Percentiles rank a stretch among this genome's conserved stretches.
Conservation (phyloP, 495 filamentous ascomycete genomes). For the Podospora anserina region DNA sequence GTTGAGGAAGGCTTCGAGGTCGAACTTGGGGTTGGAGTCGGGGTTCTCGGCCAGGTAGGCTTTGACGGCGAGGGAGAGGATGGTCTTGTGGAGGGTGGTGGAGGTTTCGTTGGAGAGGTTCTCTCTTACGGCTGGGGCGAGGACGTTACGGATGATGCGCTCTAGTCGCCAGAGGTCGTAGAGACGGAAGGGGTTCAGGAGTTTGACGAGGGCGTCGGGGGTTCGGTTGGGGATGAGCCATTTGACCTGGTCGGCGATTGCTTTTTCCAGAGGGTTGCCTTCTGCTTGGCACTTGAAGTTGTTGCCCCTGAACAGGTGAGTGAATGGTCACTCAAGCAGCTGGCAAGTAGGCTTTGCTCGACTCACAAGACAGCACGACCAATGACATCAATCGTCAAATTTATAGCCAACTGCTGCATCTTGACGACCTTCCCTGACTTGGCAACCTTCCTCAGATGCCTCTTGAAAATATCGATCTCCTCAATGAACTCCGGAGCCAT, state of each 20-base stretch:
- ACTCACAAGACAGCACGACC: neutral
- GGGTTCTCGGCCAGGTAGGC: slow-evolving; percentile 22
- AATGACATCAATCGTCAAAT: slow-evolving; percentile 1
- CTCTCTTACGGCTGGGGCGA: neutral
- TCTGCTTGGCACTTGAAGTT: neutral
- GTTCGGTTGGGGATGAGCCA: neutral
- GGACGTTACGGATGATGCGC: no score
- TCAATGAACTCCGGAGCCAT: slow-evolving; percentile 43
- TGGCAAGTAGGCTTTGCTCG: no score
- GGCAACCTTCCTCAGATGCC: slow-evolving; percentile 32
- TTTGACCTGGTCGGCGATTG: neutral
- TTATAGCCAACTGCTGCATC: slow-evolving; percentile 26
- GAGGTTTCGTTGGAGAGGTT: neutral
- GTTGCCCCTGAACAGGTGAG: no score
- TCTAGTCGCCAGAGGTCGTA: neutral
- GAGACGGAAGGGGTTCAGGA: neutral
- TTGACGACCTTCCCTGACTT: slow-evolving; percentile 32
- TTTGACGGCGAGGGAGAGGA: slow-evolving; percentile 23
- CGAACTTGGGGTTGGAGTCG: slow-evolving; percentile 2
- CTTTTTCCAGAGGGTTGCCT: neutral
- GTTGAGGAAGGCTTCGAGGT: neutral
- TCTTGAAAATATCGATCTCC: slow-evolving; percentile 35
- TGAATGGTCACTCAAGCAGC: no score
- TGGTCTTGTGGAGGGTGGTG: slow-evolving; percentile 50
- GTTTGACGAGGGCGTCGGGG: neutral